Evolutionary conservation across 73 alveolate genomes (phyloP).

Genomic region (Breviolum minutum): DNA sequence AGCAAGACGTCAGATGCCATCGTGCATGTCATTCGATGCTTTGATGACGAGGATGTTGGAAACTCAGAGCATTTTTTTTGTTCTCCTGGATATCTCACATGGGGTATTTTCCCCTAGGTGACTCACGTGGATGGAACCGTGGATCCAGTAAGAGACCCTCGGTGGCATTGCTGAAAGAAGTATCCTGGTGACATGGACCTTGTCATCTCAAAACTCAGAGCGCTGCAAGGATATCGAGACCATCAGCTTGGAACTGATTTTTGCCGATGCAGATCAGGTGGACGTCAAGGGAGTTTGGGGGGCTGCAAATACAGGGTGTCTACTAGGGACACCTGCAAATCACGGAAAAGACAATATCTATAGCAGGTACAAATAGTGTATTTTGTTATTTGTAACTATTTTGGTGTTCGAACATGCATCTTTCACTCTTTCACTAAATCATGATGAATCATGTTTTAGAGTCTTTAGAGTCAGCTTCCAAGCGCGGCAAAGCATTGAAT

Average conservation of each 20-base stretch:
- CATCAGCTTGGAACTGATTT: conserved; percentile 77
- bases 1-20: conserved; percentile 52
- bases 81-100: too few species aligned
- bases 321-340: neutral
- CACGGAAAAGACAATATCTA: neutral
- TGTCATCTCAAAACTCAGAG: neutral
- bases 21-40: conserved; percentile 91
- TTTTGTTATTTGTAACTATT: neutral
- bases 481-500: too few species aligned
- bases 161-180: neutral
- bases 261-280: conserved; percentile 88
- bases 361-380: neutral
- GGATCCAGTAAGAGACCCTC: conserved; percentile 55
- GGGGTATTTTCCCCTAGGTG: neutral
- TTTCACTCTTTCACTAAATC: too few species aligned
- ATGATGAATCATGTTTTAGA: too few species aligned
- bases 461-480: too few species aligned
- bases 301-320: neutral
- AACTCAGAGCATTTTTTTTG: neutral
- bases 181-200: neutral
- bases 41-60: conserved; percentile 64
- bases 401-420: too few species aligned
- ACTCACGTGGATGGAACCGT: conserved; percentile 83
- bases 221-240: conserved; percentile 66
- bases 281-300: neutral